Percentiles rank a stretch among this genome's conserved stretches.
These are phyloP conservation scores for Lachancea thermotolerans DNA, from an alignment of 805 yeast species.

Conservation along the genomic window DNA sequence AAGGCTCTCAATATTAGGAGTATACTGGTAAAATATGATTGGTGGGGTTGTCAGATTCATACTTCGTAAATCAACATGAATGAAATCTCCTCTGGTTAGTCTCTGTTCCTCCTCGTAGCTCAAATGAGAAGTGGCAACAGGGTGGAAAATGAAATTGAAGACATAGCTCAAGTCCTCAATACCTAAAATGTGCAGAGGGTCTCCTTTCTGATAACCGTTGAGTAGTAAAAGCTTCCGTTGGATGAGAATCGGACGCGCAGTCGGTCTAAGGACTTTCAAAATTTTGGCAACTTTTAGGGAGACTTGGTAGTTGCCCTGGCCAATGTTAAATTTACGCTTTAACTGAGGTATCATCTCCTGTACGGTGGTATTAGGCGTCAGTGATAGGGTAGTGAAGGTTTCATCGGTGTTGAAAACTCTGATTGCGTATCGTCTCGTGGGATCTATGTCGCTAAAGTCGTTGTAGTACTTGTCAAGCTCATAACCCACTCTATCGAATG, in stretches of 20 bases:
- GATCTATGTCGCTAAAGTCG: slow-evolving; percentile 31
- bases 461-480: slow-evolving; percentile 34
- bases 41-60: slow-evolving; percentile 81
- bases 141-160: slow-evolving; percentile 71
- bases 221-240: slow-evolving; percentile 66
- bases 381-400: slow-evolving; percentile 70
- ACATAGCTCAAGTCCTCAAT: slow-evolving; percentile 77
- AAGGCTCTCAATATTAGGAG: slow-evolving; percentile 71
- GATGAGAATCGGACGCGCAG: slow-evolving; percentile 70
- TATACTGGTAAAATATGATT: slow-evolving; percentile 68
- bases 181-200: slow-evolving; percentile 69
- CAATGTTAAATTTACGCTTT: slow-evolving; percentile 71
- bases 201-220: slow-evolving; percentile 76
- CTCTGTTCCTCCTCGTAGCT: slow-evolving; percentile 66
- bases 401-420: slow-evolving; percentile 82
- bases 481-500: slow-evolving; percentile 32
- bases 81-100: slow-evolving; percentile 50
- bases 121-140: slow-evolving; percentile 51
- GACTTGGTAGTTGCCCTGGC: slow-evolving; percentile 67
- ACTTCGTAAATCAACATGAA: slow-evolving; percentile 65
- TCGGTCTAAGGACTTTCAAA: slow-evolving; percentile 62
- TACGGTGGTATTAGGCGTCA: slow-evolving; percentile 72
- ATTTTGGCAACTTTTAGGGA: slow-evolving; percentile 70
- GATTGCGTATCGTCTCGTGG: slow-evolving; percentile 35
- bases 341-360: slow-evolving; percentile 63